These are phyloP conservation scores for Bretschneidera sinensis DNA, from an alignment of 345 rosid species.

Conservation along the genomic window DNA sequence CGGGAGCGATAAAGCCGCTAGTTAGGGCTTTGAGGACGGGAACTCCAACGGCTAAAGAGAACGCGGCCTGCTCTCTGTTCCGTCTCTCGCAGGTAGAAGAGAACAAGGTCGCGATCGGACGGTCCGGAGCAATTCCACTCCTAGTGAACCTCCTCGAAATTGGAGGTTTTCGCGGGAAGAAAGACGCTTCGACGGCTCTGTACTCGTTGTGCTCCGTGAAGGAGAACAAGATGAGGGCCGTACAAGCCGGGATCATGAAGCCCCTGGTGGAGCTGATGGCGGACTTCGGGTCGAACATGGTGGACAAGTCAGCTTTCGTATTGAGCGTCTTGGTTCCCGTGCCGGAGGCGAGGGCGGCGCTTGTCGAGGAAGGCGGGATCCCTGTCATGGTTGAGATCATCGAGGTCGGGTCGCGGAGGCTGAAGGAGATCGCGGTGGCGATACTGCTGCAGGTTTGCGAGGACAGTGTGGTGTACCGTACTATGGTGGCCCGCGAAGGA, in stretches of 20 bases:
- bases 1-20: constrained; percentile 87
- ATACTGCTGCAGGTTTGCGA: constrained; percentile 70
- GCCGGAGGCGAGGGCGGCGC: constrained; percentile 60
- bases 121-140: constrained; percentile 85
- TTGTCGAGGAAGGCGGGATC: constrained; percentile 85
- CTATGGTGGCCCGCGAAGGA: constrained; percentile 89
- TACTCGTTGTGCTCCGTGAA: constrained; percentile 71
- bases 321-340: constrained; percentile 47
- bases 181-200: constrained; percentile 89
- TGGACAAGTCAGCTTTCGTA: constrained; percentile 87
- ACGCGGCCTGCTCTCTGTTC: constrained; percentile 90
- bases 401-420: constrained; percentile 80
- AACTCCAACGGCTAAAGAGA: constrained; percentile 72
- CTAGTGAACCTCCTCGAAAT: constrained; percentile 59
- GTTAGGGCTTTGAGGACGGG: constrained; percentile 69
- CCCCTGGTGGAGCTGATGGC: constrained; percentile 92
- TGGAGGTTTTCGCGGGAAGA: constrained; percentile 76
- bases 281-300: constrained; percentile 92
- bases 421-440: constrained; percentile 78
- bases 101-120: constrained; percentile 76
- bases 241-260: constrained; percentile 74
- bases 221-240: constrained; percentile 84
- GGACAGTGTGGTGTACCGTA: constrained; percentile 51
- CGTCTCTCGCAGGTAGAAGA: constrained; percentile 84
- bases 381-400: constrained; percentile 90